These are phyloP conservation scores for Syzygium syzygioides DNA, from an alignment of 441 rosid genomes.

Conservation along the genomic window DNA sequence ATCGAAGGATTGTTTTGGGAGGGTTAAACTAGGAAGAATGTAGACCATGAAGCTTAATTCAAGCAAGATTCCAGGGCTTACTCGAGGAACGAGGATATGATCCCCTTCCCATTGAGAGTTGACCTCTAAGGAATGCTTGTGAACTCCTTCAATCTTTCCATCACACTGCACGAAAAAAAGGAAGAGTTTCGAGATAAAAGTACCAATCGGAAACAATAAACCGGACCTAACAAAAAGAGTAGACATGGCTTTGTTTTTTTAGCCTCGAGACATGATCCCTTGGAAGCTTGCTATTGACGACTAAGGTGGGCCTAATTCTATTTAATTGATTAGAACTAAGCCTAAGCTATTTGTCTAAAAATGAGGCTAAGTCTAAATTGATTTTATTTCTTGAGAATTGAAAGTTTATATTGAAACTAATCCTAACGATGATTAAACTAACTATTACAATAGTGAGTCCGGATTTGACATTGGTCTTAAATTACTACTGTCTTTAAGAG, in stretches of 20 bases:
- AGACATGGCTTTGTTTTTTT: too few species aligned
- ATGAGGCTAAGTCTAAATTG: not conserved
- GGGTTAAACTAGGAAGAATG: not conserved
- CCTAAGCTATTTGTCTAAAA: too few species aligned
- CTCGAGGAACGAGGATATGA: not conserved
- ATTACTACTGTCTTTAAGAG: not conserved
- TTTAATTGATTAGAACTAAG: too few species aligned
- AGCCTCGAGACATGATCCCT: too few species aligned
- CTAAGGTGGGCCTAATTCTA: too few species aligned
- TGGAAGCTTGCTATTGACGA: too few species aligned
- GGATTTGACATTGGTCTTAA: not conserved
- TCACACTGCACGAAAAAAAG: conserved; percentile 22
- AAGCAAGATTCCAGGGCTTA: not conserved
- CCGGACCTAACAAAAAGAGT: not conserved
- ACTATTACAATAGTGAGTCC: not conserved
- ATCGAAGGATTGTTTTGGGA: not conserved
- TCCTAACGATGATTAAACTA: not conserved
- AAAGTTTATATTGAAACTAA: not conserved
- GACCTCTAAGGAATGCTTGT: conserved; percentile 9
- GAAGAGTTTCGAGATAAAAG: not conserved
- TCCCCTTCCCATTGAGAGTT: not conserved
- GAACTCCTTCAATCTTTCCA: conserved; percentile 38
- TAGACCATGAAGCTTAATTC: not conserved
- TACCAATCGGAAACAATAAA: not conserved
- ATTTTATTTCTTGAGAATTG: not conserved